A percentile compares a stretch with the other conserved stretches of the same genome.
Evolutionary conservation across 2,329 filamentous ascomycete species (phyloP).

Genomic region (Conoideocrella luteorostrata): DNA sequence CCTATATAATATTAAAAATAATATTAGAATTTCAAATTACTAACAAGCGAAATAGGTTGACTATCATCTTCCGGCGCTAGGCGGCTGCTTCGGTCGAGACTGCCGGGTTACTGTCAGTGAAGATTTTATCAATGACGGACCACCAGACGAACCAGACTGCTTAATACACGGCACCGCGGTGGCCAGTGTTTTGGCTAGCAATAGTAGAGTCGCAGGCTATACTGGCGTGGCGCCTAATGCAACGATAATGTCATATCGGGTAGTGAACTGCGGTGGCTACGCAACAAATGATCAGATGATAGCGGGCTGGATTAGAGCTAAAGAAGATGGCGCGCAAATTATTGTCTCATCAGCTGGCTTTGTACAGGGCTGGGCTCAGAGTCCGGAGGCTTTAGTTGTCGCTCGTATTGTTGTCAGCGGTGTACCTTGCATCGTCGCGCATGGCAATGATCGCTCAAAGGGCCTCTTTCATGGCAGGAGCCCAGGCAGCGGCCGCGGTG

Average conservation of each 20-base stretch:
- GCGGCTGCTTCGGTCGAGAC: not conserved
- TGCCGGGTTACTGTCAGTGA: not conserved
- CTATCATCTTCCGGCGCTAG: not conserved
- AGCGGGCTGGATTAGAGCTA: slow-evolving; percentile 8
- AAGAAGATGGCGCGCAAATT: slow-evolving; percentile 5
- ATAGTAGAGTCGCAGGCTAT: not conserved
- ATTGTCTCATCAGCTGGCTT: slow-evolving; percentile 7
- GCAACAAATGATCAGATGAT: slow-evolving; percentile 6
- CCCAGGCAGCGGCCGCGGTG: slow-evolving; percentile 4
- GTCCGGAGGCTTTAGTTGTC: not conserved
- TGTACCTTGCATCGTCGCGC: slow-evolving; percentile 1
- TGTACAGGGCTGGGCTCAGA: not conserved
- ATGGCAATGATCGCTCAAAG: not conserved
- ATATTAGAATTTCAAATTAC: too few relatives aligned
- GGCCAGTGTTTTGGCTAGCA: slow-evolving; percentile 4
- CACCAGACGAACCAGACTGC: slow-evolving; percentile 4
- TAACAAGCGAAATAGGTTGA: not conserved
- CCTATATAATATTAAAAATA: too few relatives aligned
- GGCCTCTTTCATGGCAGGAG: slow-evolving; percentile 4
- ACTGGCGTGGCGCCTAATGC: slow-evolving; percentile 6
- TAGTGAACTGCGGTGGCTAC: not conserved
- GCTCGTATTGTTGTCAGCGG: slow-evolving; percentile 2
- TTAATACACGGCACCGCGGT: slow-evolving; percentile 10
- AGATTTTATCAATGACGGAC: slow-evolving; percentile 1
- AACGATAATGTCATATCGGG: slow-evolving; percentile 1